A percentile compares a stretch with the other conserved stretches of the same genome.
phyloP scores from a whole-genome alignment of 2,329 filamentous ascomycete genomes.

The Xylaria sp. region DNA sequence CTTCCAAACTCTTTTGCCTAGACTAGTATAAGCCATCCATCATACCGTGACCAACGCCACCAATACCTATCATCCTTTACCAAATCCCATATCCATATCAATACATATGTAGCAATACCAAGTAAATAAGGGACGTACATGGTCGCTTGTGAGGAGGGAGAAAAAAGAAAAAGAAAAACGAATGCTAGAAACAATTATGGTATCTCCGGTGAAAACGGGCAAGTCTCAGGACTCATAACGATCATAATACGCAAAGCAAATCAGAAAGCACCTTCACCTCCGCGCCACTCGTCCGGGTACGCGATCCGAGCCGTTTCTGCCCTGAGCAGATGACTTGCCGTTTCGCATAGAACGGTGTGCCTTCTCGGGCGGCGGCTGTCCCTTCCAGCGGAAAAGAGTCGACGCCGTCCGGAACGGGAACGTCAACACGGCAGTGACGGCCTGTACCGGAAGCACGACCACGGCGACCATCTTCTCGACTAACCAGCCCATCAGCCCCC shows the following conservation, averaged over 20 bases:
- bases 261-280: constrained; percentile 32
- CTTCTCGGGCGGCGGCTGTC: constrained; percentile 45
- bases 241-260: constrained; percentile 5
- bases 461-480: constrained; percentile 51
- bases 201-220: constrained; percentile 11
- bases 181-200: constrained; percentile 13
- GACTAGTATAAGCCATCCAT: constrained; percentile 1
- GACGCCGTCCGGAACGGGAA: constrained; percentile 56
- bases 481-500: constrained; percentile 53
- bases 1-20: not conserved
- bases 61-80: not conserved
- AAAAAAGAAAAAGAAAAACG: too few species aligned
- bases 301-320: constrained; percentile 42
- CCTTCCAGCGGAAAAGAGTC: constrained; percentile 49
- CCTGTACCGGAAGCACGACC: constrained; percentile 56
- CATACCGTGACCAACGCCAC: constrained; percentile 1
- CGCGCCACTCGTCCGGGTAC: constrained; percentile 43
- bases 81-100: constrained; percentile 1
- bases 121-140: not conserved
- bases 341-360: constrained; percentile 38
- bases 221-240: constrained; percentile 7
- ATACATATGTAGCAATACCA: constrained; percentile 3
- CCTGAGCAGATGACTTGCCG: constrained; percentile 37
- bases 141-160: not conserved
- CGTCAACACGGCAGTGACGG: constrained; percentile 53